Conservation (phyloP, 768 basidiomycete species). For the Mycena amicta region DNA sequence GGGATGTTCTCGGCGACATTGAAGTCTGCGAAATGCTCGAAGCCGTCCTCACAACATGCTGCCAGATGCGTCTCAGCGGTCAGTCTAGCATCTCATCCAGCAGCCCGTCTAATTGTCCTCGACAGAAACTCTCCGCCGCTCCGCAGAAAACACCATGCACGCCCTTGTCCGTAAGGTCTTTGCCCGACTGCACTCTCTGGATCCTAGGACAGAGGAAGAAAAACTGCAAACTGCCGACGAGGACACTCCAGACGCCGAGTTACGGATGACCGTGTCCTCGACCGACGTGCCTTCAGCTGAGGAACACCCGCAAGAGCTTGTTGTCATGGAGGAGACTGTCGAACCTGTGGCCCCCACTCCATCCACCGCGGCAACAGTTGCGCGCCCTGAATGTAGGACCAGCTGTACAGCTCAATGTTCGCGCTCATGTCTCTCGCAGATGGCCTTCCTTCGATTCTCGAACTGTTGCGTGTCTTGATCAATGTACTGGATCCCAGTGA, state of each 20-base stretch:
- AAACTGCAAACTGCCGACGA: constrained; percentile 57
- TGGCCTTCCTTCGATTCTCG: constrained; percentile 89
- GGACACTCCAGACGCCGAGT: constrained; percentile 55
- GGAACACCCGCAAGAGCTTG: constrained; percentile 23
- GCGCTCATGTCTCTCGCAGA: constrained; percentile 46
- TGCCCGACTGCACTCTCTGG: constrained; percentile 64
- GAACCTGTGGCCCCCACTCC: constrained; percentile 25
- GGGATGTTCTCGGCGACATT: constrained; percentile 80
- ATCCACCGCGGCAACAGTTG: constrained; percentile 29
- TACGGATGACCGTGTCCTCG: constrained; percentile 59
- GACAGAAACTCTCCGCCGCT: constrained; percentile 82
- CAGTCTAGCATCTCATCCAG: no score
- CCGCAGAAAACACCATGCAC: constrained; percentile 90
- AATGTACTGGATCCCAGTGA: constrained; percentile 95
- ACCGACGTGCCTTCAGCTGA: constrained; percentile 31
- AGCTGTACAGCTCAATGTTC: constrained; percentile 6
- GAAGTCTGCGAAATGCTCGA: constrained; percentile 99
- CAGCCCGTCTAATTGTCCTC: not conserved
- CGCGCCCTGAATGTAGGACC: constrained; percentile 46
- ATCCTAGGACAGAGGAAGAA: constrained; percentile 68
- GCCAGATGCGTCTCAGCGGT: constrained; percentile 97
- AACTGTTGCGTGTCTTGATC: constrained; percentile 90
- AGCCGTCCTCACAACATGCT: constrained; percentile 94
- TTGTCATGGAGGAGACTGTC: constrained; percentile 14
- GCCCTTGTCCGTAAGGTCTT: constrained; percentile 83